Percentiles rank a stretch among this genome's conserved stretches.
Conservation (phyloP, 1,139 yeast genomes). For the Martiniozyma asiatica region DNA sequence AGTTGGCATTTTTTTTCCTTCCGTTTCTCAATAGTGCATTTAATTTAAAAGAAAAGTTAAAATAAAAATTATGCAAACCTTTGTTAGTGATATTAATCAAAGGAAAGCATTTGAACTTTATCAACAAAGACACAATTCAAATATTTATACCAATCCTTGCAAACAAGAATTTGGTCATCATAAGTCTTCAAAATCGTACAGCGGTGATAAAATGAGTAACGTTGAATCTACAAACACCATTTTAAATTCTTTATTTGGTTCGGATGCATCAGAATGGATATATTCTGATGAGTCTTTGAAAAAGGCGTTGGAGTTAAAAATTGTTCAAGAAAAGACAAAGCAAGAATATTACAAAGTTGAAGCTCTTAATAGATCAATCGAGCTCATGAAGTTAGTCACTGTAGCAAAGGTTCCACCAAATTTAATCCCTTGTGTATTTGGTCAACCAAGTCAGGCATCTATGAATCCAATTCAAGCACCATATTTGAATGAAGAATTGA, state of each 20-base stretch:
- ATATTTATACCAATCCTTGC: constrained; percentile 2
- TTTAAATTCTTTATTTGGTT: constrained; percentile 34
- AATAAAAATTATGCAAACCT: no score
- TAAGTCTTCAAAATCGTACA: background rate
- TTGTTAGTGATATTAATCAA: background rate
- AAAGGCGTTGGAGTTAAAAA: constrained; percentile 50
- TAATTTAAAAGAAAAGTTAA: no score
- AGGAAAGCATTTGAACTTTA: background rate
- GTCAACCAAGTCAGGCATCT: constrained; percentile 4
- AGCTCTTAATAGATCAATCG: constrained; percentile 44
- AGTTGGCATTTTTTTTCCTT: no score
- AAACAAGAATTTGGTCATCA: no score
- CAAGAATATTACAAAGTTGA: constrained; percentile 72
- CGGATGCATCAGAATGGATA: constrained; percentile 43
- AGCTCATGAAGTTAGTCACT: constrained; percentile 50
- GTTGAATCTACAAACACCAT: constrained; percentile 11
- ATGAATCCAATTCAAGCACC: constrained; percentile 4
- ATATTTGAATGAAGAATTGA: background rate
- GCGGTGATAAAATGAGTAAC: background rate
- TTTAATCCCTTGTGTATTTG: constrained; percentile 55
- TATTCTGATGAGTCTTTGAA: constrained; percentile 50
- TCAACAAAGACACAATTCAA: background rate
- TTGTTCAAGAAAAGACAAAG: constrained; percentile 74
- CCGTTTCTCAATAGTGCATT: no score
- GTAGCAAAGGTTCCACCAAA: constrained; percentile 55